phyloP scores from a whole-genome alignment of 2,329 filamentous ascomycete species.

The Botrytis deweyae region DNA sequence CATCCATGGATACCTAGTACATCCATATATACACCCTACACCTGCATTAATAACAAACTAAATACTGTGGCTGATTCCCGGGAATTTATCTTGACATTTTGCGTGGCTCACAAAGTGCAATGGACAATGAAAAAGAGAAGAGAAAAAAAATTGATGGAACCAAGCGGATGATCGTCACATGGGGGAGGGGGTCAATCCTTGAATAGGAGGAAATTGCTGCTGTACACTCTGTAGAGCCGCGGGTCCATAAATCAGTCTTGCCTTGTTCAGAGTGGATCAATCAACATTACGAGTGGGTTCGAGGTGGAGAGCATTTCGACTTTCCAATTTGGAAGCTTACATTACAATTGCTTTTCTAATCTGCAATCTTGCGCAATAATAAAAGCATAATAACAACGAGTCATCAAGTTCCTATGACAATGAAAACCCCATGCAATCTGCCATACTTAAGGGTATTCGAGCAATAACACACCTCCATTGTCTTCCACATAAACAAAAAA shows the following conservation, averaged over 20 bases:
- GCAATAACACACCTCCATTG: conserved; percentile 2
- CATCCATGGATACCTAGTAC: too few relatives aligned
- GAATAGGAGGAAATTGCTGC: conserved; percentile 12
- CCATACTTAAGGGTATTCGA: neutral
- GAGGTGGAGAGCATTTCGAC: conserved; percentile 2
- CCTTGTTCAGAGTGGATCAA: neutral
- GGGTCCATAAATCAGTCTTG: neutral
- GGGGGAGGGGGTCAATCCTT: neutral
- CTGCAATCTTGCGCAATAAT: conserved; percentile 7
- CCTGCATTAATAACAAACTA: neutral
- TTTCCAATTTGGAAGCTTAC: neutral
- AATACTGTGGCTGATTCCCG: neutral
- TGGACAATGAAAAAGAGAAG: neutral
- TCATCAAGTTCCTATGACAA: neutral
- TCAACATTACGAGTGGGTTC: conserved; percentile 3
- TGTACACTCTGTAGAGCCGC: neutral
- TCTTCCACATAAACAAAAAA: neutral
- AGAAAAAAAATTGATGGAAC: too few relatives aligned
- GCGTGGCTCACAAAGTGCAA: neutral
- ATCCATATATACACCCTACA: neutral
- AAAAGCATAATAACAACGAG: neutral
- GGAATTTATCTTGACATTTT: neutral
- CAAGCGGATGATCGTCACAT: conserved; percentile 22
- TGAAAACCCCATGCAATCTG: neutral
- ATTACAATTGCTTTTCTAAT: neutral